These are phyloP conservation scores for Solanum corneliomulleri DNA, from an alignment of 257 asterid species.

Conservation along the genomic window DNA sequence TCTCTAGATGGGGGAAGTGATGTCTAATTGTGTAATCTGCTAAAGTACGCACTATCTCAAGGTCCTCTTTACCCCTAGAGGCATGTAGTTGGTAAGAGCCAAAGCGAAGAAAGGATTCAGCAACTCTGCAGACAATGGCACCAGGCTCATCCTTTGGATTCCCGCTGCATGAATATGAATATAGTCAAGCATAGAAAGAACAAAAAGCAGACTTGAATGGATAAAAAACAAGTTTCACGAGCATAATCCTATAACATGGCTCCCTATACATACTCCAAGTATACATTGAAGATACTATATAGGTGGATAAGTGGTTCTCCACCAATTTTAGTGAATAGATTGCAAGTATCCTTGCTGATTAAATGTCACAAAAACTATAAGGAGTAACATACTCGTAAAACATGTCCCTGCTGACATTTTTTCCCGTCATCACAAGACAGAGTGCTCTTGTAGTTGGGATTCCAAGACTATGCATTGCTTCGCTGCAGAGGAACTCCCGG, in stretches of 20 bases:
- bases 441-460: conserved; percentile 96
- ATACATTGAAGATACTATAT: not conserved
- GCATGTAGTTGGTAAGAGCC: conserved; percentile 98
- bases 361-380: not conserved
- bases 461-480: conserved; percentile 94
- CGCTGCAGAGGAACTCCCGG: conserved; percentile 95
- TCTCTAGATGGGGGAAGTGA: conserved; percentile 83
- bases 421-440: conserved; percentile 89
- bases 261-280: not conserved
- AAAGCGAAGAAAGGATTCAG: conserved; percentile 88
- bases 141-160: conserved; percentile 98
- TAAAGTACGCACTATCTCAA: conserved; percentile 62
- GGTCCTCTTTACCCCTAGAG: conserved; percentile 65
- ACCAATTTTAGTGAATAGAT: not conserved
- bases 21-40: conserved; percentile 79
- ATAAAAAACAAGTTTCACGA: not conserved
- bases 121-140: conserved; percentile 89
- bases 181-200: not conserved
- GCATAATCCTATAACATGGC: not conserved
- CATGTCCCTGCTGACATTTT: conserved; percentile 83
- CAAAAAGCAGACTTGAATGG: not conserved
- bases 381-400: conserved; percentile 74
- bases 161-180: conserved; percentile 50
- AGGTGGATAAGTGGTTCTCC: not conserved
- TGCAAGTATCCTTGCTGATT: not conserved